Percentiles rank a stretch among this genome's conserved stretches.
Evolutionary conservation across 192 early-diverging fungal species (phyloP).

Genomic region (Thoreauomyces humboldtii): DNA sequence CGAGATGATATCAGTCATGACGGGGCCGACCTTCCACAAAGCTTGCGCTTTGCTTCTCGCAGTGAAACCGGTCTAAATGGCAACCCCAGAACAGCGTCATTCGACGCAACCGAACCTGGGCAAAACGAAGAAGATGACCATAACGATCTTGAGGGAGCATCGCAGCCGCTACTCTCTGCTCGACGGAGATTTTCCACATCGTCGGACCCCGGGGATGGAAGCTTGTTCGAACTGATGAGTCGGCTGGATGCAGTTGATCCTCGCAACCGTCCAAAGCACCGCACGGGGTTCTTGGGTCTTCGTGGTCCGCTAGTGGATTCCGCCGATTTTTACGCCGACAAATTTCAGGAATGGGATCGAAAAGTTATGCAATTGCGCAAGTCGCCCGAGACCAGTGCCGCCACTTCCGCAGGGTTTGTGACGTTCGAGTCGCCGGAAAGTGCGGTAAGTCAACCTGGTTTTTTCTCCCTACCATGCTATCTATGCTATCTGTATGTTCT

Average conservation of each 20-base stretch:
- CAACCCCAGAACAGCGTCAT: no score
- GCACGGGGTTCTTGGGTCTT: conserved; percentile 45
- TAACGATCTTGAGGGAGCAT: neutral
- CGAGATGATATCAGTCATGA: neutral
- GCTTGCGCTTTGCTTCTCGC: no score
- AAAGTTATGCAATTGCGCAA: conserved; percentile 33
- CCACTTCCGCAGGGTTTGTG: conserved; percentile 53
- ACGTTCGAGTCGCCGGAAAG: conserved; percentile 57
- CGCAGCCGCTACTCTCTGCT: conserved; percentile 11
- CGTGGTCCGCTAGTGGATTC: conserved; percentile 45
- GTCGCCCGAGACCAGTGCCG: conserved; percentile 33
- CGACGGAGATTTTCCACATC: conserved; percentile 26
- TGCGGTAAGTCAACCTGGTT: conserved; percentile 45
- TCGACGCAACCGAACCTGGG: neutral
- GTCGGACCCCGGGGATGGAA: conserved; percentile 24
- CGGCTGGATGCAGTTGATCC: conserved; percentile 35
- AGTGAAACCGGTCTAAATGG: no score
- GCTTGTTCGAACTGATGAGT: conserved; percentile 40
- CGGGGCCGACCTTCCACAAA: no score
- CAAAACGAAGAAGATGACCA: neutral
- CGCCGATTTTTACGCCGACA: conserved; percentile 39
- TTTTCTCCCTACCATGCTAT: no score
- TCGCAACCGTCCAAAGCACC: conserved; percentile 36
- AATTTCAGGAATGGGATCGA: conserved; percentile 42
- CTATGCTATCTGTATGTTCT: no score